Base-by-base conservation (phyloP, 1,139 yeast genomes). In the Suhomyces yuchorum region DNA sequence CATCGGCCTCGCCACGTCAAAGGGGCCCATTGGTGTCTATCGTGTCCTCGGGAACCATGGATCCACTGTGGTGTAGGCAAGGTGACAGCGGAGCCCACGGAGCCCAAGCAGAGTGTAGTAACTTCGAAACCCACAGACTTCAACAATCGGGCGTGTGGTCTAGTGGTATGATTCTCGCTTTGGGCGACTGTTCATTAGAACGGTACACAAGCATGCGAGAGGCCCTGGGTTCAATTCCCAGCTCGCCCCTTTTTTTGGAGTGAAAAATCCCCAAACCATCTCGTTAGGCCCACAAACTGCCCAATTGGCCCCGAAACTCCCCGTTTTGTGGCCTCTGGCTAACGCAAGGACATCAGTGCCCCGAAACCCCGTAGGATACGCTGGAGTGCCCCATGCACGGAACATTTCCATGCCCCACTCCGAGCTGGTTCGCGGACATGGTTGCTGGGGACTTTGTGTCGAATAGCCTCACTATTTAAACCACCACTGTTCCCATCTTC, bases 141-240 rank as follows among this genome's bases (percentile, higher is more conserved):
- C 39, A 18, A 23, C 39, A 46, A 33, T 26, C 30, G 59, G 59
- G 59, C 59, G 59, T 55, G 56, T 56, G 59, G 59, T 56, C 59
- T 56, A 56, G 58, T 55, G 59, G 59, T 56, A 56, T 56, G 58
- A 56, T 56, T 56, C 57, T 56, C 58, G 58, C 58, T 55, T 54
- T 54, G 57, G 58, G 58, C 37, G 36, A 40, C 38, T 32, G 26
- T 26, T 40, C 46, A 42, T 42, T 34, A 2, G 42, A 33, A 12
- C 18, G 43, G 33, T 19, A 41, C 32, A 20, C 56, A 50, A 51
- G 38, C 39, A 51, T 55, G 59, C 55, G 59, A 56, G 59, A 56
- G 59, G 59, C 57, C 59, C 59, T 54, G 59, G 59, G 59, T 56
- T 56, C 59, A 56, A 56, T 56, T 56, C 59, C 59, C 59, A 54